phyloP scores from a whole-genome alignment of 768 basidiomycete genomes.

The Russula sp. region DNA sequence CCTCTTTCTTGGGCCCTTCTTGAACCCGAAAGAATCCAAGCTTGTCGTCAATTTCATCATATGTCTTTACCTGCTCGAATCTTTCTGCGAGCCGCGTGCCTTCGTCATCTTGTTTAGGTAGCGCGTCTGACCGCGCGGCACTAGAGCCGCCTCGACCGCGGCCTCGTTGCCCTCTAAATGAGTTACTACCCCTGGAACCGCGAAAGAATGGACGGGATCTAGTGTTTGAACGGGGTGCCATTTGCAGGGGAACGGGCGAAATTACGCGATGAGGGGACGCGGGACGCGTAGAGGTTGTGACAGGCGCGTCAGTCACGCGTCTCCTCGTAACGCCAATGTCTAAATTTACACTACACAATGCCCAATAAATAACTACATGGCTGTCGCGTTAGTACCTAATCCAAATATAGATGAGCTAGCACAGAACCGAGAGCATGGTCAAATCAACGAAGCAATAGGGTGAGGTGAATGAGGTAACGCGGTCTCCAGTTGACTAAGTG shows the following conservation, averaged over 20 bases:
- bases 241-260: background rate
- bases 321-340: background rate
- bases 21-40: conserved; percentile 81
- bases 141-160: conserved; percentile 45
- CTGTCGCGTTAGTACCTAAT: conserved; percentile 20
- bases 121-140: conserved; percentile 44
- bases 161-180: conserved; percentile 47
- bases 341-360: conserved; percentile 9
- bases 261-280: background rate
- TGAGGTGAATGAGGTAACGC: conserved; percentile 10
- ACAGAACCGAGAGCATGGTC: conserved; percentile 21
- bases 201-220: conserved; percentile 41
- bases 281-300: background rate
- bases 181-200: conserved; percentile 39
- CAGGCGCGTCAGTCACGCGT: conserved; percentile 24
- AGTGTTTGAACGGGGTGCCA: conserved; percentile 27
- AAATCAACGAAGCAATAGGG: conserved; percentile 20
- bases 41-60: conserved; percentile 91
- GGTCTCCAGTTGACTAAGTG: conserved; percentile 9
- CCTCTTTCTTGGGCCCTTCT: conserved; percentile 74
- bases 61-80: conserved; percentile 73
- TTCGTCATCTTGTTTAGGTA: conserved; percentile 78
- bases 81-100: conserved; percentile 82
- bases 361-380: conserved; percentile 22
- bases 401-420: conserved; percentile 21